Conservation (phyloP, 2,329 filamentous ascomycete species). For the Aspergillus fumigatiaffinis region DNA sequence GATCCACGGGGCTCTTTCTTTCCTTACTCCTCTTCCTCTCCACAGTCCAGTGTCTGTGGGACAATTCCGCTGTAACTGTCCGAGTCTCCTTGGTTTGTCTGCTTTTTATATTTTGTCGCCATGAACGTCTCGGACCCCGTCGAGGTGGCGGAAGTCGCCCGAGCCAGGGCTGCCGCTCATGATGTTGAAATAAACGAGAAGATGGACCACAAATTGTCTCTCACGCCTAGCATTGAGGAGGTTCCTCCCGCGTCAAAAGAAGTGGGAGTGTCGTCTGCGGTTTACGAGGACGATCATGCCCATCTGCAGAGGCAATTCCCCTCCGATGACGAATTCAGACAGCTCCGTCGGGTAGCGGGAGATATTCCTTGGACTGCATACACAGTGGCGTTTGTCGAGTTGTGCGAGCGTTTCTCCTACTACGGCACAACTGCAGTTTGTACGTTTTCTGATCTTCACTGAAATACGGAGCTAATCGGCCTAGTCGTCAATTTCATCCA, state of each 20-base stretch:
- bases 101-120: background rate
- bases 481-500: constrained; percentile 61
- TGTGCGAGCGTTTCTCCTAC: constrained; percentile 75
- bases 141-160: constrained; percentile 23
- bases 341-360: constrained; percentile 33
- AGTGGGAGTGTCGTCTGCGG: background rate
- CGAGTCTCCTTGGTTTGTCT: background rate
- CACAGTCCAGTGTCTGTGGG: background rate
- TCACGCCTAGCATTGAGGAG: constrained; percentile 8
- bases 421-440: constrained; percentile 68
- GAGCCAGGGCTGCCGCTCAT: constrained; percentile 17
- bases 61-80: background rate
- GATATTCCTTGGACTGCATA: constrained; percentile 62
- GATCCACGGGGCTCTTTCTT: background rate
- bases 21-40: background rate
- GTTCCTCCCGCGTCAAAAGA: constrained; percentile 1
- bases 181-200: constrained; percentile 16
- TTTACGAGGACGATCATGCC: constrained; percentile 3
- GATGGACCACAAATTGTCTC: constrained; percentile 1
- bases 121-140: constrained; percentile 26
- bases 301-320: constrained; percentile 16
- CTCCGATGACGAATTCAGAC: constrained; percentile 31
- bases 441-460: constrained; percentile 31
- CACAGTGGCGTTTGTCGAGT: constrained; percentile 67
- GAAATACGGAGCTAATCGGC: background rate